Percentiles rank a stretch among this genome's conserved stretches.
These are phyloP conservation scores for Cercis canadensis DNA, from an alignment of 306 rosid genomes.

Conservation along the genomic window DNA sequence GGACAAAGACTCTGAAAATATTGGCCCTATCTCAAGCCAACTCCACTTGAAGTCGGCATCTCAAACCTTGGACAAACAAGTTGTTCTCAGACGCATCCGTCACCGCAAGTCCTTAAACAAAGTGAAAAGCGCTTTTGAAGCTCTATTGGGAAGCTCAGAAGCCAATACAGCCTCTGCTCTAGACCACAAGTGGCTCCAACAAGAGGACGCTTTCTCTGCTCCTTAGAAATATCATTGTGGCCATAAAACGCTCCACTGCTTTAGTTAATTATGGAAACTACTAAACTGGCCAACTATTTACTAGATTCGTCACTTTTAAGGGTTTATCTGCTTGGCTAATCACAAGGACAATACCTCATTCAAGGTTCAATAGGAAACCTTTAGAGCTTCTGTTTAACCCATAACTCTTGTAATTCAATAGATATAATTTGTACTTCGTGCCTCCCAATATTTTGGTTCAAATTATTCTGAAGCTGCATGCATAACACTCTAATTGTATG, in stretches of 20 bases:
- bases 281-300: not conserved
- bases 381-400: not conserved
- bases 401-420: not conserved
- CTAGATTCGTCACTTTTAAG: no score
- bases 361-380: not conserved
- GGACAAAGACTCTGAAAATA: conserved; percentile 31
- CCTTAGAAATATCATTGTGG: conserved; percentile 40
- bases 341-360: no score
- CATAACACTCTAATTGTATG: no score
- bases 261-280: conserved; percentile 5
- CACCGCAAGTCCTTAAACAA: conserved; percentile 58
- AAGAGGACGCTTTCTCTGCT: conserved; percentile 59
- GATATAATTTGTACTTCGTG: not conserved
- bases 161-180: conserved; percentile 24
- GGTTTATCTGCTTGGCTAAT: not conserved
- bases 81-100: conserved; percentile 68
- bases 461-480: no score
- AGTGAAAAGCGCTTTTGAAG: conserved; percentile 52
- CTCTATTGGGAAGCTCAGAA: conserved; percentile 40
- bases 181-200: conserved; percentile 56
- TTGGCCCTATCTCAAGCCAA: conserved; percentile 49
- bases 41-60: conserved; percentile 61
- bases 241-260: no score
- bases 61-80: conserved; percentile 55
- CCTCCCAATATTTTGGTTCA: no score